phyloP scores from a whole-genome alignment of 2,329 filamentous ascomycete species.

The Phyllosticta citriasiana region DNA sequence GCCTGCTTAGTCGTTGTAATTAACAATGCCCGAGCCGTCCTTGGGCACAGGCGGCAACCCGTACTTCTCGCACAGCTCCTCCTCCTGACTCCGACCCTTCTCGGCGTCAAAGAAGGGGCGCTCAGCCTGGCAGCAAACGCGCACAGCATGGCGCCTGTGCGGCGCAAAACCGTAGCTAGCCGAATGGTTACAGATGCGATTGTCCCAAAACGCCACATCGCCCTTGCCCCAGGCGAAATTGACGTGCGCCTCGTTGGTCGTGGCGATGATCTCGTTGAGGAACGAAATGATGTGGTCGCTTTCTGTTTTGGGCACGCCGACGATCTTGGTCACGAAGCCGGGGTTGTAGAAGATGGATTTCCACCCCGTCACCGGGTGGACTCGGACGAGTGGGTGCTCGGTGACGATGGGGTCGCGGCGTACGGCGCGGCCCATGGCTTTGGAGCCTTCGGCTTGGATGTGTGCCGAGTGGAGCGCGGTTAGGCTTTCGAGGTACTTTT shows the following conservation, averaged over 20 bases:
- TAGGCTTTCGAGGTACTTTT: constrained; percentile 48
- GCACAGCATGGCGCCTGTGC: constrained; percentile 45
- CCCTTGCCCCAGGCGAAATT: constrained; percentile 55
- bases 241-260: constrained; percentile 58
- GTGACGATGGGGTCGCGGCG: constrained; percentile 44
- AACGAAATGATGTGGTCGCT: constrained; percentile 42
- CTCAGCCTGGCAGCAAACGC: constrained; percentile 39
- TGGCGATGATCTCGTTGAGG: constrained; percentile 45
- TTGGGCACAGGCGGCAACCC: constrained; percentile 44
- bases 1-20: constrained; percentile 43
- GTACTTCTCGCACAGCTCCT: constrained; percentile 39
- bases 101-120: constrained; percentile 34
- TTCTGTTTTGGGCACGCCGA: constrained; percentile 49
- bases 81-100: constrained; percentile 43
- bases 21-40: constrained; percentile 45
- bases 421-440: constrained; percentile 41
- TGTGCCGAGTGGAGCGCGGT: constrained; percentile 47
- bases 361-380: constrained; percentile 53
- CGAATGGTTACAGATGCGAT: constrained; percentile 46
- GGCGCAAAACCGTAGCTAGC: constrained; percentile 49
- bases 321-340: constrained; percentile 47
- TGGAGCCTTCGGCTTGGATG: constrained; percentile 43
- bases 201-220: constrained; percentile 62
- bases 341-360: constrained; percentile 52
- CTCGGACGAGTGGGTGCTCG: constrained; percentile 48